Conservation (phyloP, 1,284 basidiomycete genomes). For the Albatrellus sp. region DNA sequence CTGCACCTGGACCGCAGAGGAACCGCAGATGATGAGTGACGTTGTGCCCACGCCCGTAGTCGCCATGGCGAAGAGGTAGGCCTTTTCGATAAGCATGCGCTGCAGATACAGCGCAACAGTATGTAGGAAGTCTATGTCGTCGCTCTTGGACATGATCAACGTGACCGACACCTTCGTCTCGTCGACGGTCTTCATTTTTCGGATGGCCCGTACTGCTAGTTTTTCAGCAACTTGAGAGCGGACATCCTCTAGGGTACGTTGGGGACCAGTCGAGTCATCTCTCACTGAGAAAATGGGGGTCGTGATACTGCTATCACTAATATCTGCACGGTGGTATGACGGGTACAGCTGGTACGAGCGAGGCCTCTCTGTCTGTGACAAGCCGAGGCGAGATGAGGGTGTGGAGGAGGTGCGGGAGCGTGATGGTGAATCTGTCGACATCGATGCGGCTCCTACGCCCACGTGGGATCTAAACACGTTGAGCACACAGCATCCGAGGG, state of each 20-base stretch:
- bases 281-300: conserved; percentile 8
- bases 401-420: too few relatives aligned
- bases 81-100: conserved; percentile 23
- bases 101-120: conserved; percentile 36
- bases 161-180: conserved; percentile 44
- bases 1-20: conserved; percentile 39
- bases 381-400: too few relatives aligned
- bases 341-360: too few relatives aligned
- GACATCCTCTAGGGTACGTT: conserved; percentile 44
- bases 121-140: conserved; percentile 40
- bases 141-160: conserved; percentile 39
- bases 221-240: conserved; percentile 48
- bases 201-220: conserved; percentile 42
- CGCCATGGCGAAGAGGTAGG: conserved; percentile 47
- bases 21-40: conserved; percentile 43
- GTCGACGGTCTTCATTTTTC: conserved; percentile 33
- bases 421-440: too few relatives aligned
- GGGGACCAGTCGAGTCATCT: background rate
- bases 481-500: too few relatives aligned
- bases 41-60: conserved; percentile 25
- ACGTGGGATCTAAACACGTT: too few relatives aligned
- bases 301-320: background rate
- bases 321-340: too few relatives aligned
- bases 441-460: too few relatives aligned
- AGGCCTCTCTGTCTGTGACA: too few relatives aligned